Evolutionary conservation across 495 filamentous ascomycete genomes (phyloP).

Genomic region (Hypomontagnella submonticulosa): DNA sequence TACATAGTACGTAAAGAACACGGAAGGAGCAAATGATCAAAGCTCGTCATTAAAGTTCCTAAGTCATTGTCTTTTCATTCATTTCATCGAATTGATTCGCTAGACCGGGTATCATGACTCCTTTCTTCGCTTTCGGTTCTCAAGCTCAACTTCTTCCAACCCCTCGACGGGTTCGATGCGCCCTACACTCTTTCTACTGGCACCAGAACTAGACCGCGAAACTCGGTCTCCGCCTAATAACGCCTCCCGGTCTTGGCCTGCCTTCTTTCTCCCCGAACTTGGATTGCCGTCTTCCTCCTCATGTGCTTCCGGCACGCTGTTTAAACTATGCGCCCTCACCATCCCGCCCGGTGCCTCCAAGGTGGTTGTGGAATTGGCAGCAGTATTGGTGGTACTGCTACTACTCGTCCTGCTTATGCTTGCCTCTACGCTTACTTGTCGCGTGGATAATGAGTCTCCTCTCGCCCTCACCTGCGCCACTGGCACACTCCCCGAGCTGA

Average conservation of each 20-base stretch:
- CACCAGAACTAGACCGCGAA: conserved; percentile 36
- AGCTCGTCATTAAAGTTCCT: no score
- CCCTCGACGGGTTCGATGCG: conserved; percentile 40
- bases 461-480: conserved; percentile 33
- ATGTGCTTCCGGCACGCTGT: conserved; percentile 44
- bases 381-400: conserved; percentile 11
- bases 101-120: conserved; percentile 31
- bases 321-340: conserved; percentile 40
- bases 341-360: conserved; percentile 25
- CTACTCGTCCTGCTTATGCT: conserved; percentile 29
- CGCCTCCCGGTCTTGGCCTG: conserved; percentile 13
- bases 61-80: not conserved
- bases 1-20: no score
- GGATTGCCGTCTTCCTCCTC: conserved; percentile 37
- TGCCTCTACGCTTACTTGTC: conserved; percentile 41
- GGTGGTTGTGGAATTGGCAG: conserved; percentile 16
- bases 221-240: conserved; percentile 16
- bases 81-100: not conserved
- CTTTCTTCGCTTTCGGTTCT: conserved; percentile 24
- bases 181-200: conserved; percentile 25
- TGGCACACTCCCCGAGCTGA: conserved; percentile 35
- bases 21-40: no score
- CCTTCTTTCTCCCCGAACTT: conserved; percentile 13
- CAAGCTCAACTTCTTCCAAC: conserved; percentile 43
- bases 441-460: conserved; percentile 34